Evolutionary conservation across 2,329 filamentous ascomycete genomes (phyloP), one percentile per base, ranked within the genome.

Genomic region (Phaeosphaeriaceae sp.): DNA sequence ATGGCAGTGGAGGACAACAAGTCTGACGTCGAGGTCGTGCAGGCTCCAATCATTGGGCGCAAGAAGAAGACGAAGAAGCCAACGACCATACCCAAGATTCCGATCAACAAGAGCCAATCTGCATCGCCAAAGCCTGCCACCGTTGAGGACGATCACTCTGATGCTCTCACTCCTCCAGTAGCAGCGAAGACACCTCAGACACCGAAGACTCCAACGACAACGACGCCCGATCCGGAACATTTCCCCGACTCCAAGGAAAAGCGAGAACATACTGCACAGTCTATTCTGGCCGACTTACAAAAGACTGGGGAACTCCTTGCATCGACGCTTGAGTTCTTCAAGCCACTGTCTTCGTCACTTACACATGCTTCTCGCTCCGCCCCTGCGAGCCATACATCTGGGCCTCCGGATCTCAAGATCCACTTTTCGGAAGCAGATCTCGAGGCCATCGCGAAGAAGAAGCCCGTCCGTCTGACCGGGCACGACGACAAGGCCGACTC

Each of bases 1-100:
- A 83, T 88, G 59, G 64, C 63, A 5, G 52, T 70, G 17, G 77
- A 78, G 23, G 77, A 78, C 3, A 64, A 64, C 9, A 85, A 87
- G 61, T 70, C 76, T 9, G 84, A 87, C 54, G 61, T 71, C 61
- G 86, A 88, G 63, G 74, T 79, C n/a, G 80, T 83, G 10, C 82
- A 86, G 65, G 92, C 88, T 8, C 92, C 92, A 0, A 90, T 96
- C 43, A 76, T 93, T 50, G 91, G 91, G 32, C 87, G 92, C 53
- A 93, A 93, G 82, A 94, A 93, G 83, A 95, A 94, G 80, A 87
- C 91, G 74, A 93, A 91, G 82, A 94, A 93, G 78, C 69, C 75
- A 63, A 74, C 68, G 58, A 76, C 44, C 48, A 74, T 46, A 22
- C 54, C 68, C 1, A 77, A 75, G 48, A 59, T 66, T 24, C 52